Conservation (phyloP, 106 monocot genomes). For the Dendrobium nobile region DNA sequence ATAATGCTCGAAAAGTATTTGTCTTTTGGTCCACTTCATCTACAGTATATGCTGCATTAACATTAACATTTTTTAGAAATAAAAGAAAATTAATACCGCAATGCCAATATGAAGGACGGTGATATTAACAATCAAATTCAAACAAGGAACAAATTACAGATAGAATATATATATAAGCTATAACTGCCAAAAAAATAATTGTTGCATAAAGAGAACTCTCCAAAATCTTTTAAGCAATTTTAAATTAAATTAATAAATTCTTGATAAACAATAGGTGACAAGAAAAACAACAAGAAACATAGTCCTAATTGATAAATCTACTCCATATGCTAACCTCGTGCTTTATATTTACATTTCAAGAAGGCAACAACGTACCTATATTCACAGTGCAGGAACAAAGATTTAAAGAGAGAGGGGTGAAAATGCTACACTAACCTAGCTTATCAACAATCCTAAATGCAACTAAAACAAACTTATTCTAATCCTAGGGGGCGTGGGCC, state of each 20-base stretch:
- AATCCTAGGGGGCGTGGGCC: no score
- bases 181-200: background rate
- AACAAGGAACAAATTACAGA: background rate
- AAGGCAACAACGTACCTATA: background rate
- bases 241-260: background rate
- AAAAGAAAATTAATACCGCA: background rate
- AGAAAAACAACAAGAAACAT: background rate
- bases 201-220: background rate
- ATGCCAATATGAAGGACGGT: background rate
- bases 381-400: no score
- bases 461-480: no score
- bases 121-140: background rate
- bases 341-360: background rate
- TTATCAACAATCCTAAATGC: no score
- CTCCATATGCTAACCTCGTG: background rate
- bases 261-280: background rate
- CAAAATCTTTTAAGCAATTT: background rate
- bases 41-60: constrained; percentile 28
- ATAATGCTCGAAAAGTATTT: constrained; percentile 14
- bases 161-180: background rate
- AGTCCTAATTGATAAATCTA: background rate
- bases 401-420: no score
- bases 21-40: constrained; percentile 38
- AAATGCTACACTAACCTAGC: no score
- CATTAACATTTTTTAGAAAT: background rate